Percentiles rank a stretch among this genome's conserved stretches.
phyloP scores from a whole-genome alignment of 2,329 filamentous ascomycete genomes.

The Sclerotinia sclerotiorum region DNA sequence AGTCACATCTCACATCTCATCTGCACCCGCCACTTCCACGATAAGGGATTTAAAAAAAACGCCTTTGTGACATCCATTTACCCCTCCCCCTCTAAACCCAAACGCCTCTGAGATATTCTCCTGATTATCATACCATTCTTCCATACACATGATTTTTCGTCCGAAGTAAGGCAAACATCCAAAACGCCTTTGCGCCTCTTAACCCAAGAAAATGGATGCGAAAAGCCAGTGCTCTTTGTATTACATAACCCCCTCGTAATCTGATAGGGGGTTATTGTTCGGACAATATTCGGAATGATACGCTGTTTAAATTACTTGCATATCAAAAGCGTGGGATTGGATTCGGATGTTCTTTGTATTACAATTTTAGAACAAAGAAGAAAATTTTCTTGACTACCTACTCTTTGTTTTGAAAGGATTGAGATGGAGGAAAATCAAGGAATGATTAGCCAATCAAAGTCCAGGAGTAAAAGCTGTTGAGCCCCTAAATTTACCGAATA shows the following conservation, averaged over 20 bases:
- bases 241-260: constrained; percentile 6
- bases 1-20: constrained; percentile 7
- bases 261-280: not conserved
- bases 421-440: not conserved
- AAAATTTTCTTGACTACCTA: not conserved
- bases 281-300: constrained; percentile 3
- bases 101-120: constrained; percentile 1
- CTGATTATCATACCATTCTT: not conserved
- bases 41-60: not conserved
- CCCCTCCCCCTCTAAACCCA: not conserved
- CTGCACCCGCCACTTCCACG: not conserved
- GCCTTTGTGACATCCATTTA: not conserved
- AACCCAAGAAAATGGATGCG: constrained; percentile 15
- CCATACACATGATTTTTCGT: not conserved
- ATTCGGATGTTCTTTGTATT: not conserved
- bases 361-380: not conserved
- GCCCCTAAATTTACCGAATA: constrained; percentile 16
- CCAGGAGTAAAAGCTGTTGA: not conserved
- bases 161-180: not conserved
- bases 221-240: not conserved
- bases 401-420: not conserved
- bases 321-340: not conserved
- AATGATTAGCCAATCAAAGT: not conserved
- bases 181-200: not conserved
- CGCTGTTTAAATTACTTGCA: not conserved